phyloP scores from a whole-genome alignment of 2,329 filamentous ascomycete species.

The Clonostachys sp. region DNA sequence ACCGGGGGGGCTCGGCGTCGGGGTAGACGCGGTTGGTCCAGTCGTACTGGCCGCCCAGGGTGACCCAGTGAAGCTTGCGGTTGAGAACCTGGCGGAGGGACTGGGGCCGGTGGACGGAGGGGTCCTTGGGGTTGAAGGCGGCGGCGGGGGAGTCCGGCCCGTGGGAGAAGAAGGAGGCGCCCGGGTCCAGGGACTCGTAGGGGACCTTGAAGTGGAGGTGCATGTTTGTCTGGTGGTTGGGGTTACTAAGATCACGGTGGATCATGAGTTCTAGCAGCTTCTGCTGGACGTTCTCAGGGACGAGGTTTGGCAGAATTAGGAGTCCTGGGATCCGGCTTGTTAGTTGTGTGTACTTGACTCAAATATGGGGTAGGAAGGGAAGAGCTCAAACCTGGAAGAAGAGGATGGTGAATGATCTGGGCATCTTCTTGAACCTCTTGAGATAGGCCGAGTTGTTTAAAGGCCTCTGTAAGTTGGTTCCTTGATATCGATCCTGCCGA shows the following conservation, averaged over 20 bases:
- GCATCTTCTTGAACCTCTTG: slow-evolving; percentile 26
- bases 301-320: slow-evolving; percentile 68
- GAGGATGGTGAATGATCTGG: slow-evolving; percentile 57
- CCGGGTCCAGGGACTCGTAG: slow-evolving; percentile 35
- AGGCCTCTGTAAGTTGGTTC: slow-evolving; percentile 35
- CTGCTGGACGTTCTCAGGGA: slow-evolving; percentile 66
- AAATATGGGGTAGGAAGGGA: background rate
- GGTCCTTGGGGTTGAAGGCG: slow-evolving; percentile 63
- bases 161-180: slow-evolving; percentile 50
- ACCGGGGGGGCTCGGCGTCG: slow-evolving; percentile 57
- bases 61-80: slow-evolving; percentile 87
- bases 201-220: slow-evolving; percentile 73
- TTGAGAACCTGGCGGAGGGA: slow-evolving; percentile 66
- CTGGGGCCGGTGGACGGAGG: slow-evolving; percentile 69
- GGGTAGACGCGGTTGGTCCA: slow-evolving; percentile 89
- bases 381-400: slow-evolving; percentile 59
- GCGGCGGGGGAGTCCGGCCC: slow-evolving; percentile 40
- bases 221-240: slow-evolving; percentile 81
- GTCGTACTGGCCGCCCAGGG: slow-evolving; percentile 92
- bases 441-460: slow-evolving; percentile 29
- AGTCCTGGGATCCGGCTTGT: slow-evolving; percentile 54
- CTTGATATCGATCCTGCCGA: slow-evolving; percentile 35
- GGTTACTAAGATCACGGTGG: slow-evolving; percentile 70
- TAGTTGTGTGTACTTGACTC: background rate
- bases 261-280: slow-evolving; percentile 69